These are phyloP conservation scores for Colletotrichum truncatum DNA, from an alignment of 2,329 filamentous ascomycete genomes.

Conservation along the genomic window DNA sequence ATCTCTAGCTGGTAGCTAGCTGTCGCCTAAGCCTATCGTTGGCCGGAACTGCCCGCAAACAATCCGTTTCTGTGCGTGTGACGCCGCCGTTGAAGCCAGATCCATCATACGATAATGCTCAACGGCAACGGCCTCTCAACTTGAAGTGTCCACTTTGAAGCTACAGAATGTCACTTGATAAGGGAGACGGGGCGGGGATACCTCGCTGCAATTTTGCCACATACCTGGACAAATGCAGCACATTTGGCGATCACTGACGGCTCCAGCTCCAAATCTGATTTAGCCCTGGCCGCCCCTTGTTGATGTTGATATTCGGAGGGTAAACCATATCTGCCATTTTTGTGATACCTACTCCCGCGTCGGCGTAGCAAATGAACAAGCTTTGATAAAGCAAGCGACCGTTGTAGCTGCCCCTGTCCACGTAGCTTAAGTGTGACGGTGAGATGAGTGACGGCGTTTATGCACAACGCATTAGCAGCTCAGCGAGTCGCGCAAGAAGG, in stretches of 20 bases:
- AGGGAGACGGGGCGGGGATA: too few relatives aligned
- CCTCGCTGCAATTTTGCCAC: neutral
- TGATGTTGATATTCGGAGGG: neutral
- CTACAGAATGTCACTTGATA: neutral
- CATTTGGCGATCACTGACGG: neutral
- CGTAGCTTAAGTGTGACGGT: slow-evolving; percentile 3
- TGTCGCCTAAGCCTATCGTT: neutral
- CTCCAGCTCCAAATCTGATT: neutral
- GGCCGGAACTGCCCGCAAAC: neutral
- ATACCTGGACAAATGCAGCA: neutral
- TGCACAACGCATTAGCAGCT: neutral
- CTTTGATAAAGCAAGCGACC: slow-evolving; percentile 19
- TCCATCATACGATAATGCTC: neutral
- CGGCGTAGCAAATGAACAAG: neutral
- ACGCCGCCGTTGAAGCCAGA: neutral
- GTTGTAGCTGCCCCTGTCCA: neutral
- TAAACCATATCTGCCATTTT: neutral
- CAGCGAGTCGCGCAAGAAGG: neutral
- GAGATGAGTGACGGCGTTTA: neutral
- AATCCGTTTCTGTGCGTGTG: neutral
- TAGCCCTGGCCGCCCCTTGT: neutral
- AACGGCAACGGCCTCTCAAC: neutral
- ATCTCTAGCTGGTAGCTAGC: neutral
- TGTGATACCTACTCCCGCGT: neutral
- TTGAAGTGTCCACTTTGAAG: too few relatives aligned